Base-by-base conservation (phyloP, 352 stramenopile species). In the Pythium oligandrum region DNA sequence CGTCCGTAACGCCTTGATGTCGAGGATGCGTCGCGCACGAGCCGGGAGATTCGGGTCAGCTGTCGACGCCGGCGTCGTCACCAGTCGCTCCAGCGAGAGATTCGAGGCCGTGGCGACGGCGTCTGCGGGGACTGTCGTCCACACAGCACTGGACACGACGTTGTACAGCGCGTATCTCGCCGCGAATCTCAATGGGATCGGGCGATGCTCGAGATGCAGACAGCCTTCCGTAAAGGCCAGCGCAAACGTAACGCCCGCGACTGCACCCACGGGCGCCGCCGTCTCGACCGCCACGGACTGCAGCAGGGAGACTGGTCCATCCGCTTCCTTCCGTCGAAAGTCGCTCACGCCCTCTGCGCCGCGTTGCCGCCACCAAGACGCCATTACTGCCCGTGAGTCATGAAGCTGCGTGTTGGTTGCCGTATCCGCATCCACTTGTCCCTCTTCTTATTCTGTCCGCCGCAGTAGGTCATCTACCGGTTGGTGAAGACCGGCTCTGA, bases 141-240 rank as follows among this genome's bases (percentile, higher is more conserved):
- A 93, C 30, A 90, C 78, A 31, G 68, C 62, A 51, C 79, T 90
- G 5, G 78, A 78, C 34, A 88, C 6, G 0, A 86, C 44, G 49
- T 90, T 93, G 30, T 54, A 62, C n/a, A 69, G 44, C 12, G 83
- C 83, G 40, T 79, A 90, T 34, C 45, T 51, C 4, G 80, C 45
- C 9, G 83, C 83, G 42, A 90, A 88, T 2, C 70, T 75, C 52
- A 93, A 55, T 9, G 83, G 83, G 40, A 93, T 80, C 4, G 83
- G 83, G 1, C 73, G 70, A 2, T 67, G 72, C 44, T 78, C 65
- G 12, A 90, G 48, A 49, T 71, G 64, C 12, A 86, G 35, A 48
- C 78, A 93, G 17, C 61, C 79, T 59, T 93, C 83, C 2, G 69
- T 59, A 49, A 93, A 93, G 34, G 77, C 78, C 11, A 85, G 45